Evolutionary conservation across 306 rosid species (phyloP).

Genomic region (Castanea mollissima): DNA sequence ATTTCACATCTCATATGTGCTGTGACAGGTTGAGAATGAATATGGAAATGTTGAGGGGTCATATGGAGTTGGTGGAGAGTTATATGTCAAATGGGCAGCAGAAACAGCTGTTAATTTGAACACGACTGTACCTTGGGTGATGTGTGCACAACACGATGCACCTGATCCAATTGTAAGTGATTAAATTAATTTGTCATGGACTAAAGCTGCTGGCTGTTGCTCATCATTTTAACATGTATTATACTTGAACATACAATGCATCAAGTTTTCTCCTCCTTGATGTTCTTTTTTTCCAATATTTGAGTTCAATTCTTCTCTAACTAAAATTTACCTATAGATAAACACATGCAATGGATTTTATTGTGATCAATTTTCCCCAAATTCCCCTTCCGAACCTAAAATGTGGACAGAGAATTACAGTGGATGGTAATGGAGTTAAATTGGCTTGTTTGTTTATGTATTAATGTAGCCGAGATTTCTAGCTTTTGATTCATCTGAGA

Average conservation of each 20-base stretch:
- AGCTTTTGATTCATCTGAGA: not conserved
- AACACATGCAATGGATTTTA: constrained; percentile 38
- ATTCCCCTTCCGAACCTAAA: constrained; percentile 18
- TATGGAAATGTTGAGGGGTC: constrained; percentile 13
- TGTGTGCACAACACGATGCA: constrained; percentile 31
- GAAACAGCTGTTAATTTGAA: constrained; percentile 20
- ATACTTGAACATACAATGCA: too few relatives aligned
- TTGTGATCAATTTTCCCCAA: constrained; percentile 20
- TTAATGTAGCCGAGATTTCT: not conserved
- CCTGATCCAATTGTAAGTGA: constrained; percentile 25
- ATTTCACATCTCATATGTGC: not conserved
- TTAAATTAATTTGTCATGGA: not conserved
- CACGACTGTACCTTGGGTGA: constrained; percentile 31
- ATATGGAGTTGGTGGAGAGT: constrained; percentile 23
- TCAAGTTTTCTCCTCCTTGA: not conserved
- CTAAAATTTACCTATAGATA: constrained; percentile 12
- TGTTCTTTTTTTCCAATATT: not conserved
- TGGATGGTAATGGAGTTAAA: constrained; percentile 14
- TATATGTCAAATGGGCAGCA: constrained; percentile 33
- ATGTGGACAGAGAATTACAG: constrained; percentile 34
- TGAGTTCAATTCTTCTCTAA: not conserved
- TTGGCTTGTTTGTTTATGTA: not conserved
- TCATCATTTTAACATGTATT: too few relatives aligned
- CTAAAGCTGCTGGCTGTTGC: too few relatives aligned
- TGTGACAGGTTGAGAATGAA: constrained; percentile 27